Percentiles rank a stretch among this genome's conserved stretches.
Conservation (phyloP, 2,329 filamentous ascomycete species). For the Colletotrichum higginsianum region DNA sequence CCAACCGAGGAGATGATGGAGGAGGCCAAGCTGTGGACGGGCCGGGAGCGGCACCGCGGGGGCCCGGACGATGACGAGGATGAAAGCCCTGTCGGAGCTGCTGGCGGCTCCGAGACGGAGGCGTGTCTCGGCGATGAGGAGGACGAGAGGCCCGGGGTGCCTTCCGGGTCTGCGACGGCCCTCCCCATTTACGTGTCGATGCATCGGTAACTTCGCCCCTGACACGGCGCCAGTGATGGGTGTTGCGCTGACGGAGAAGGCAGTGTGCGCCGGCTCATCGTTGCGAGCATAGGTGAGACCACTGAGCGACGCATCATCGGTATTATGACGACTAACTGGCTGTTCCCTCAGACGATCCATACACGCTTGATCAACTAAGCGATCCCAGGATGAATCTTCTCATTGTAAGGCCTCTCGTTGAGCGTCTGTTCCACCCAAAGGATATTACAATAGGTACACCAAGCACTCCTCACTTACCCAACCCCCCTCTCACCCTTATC, state of each 20-base stretch:
- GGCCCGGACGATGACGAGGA: constrained; percentile 26
- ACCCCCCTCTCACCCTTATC: neutral
- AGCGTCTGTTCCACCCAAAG: constrained; percentile 74
- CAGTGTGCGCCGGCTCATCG: constrained; percentile 38
- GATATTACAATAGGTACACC: constrained; percentile 73
- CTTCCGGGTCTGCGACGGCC: neutral
- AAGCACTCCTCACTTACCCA: no score
- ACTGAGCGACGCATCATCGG: neutral
- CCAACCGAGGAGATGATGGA: constrained; percentile 27
- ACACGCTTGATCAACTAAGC: constrained; percentile 73
- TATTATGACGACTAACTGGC: neutral
- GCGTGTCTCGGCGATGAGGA: constrained; percentile 30
- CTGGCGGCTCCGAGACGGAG: constrained; percentile 38
- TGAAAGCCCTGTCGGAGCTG: constrained; percentile 3
- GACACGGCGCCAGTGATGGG: neutral
- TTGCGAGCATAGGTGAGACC: constrained; percentile 34
- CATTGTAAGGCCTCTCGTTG: constrained; percentile 78
- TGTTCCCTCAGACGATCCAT: constrained; percentile 55
- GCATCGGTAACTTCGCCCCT: constrained; percentile 25
- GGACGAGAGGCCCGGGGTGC: neutral
- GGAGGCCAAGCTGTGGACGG: constrained; percentile 34
- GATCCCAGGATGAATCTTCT: constrained; percentile 77
- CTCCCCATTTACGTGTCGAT: constrained; percentile 38
- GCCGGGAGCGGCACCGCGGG: constrained; percentile 8
- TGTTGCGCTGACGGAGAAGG: constrained; percentile 5